Evolutionary conservation across 495 filamentous ascomycete genomes (phyloP), one percentile per base, ranked within the genome.

Genomic region (Xylaria telfairii): DNA sequence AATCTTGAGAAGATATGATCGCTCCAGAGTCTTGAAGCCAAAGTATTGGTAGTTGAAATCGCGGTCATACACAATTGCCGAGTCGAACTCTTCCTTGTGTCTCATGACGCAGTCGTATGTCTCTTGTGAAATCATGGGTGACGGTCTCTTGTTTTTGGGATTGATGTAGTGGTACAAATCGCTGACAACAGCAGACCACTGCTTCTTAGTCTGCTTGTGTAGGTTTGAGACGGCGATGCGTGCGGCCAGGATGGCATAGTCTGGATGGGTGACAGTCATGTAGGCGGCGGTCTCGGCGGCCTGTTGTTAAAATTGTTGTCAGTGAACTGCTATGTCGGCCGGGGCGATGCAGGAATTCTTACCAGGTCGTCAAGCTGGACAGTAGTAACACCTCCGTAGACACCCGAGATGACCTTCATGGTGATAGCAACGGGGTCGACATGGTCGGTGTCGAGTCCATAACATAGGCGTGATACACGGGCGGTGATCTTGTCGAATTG

Each of bases 11-110:
- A 99, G 90, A 77, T 99, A 99, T 78, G 96, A 98, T 62, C 96
- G 91, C 86, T 99, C 96, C 49, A 99, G 87, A 2, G 96, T 99
- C 89, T 99, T 99, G 91, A 99, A 99, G 68, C 96, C 96, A 70
- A 99, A 99, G 85, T 94, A 99, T 85, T 99, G 97, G 85, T 99
- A 99, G 87, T 98, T 98, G 88, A 99, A 99, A 79, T 99, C 96
- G 68, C 96, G 91, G 83, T 99, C 96, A 74, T 98, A 99, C 72
- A 99, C 96, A 76, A 99, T 98, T 72, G 96, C 95, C 19, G 96
- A 98, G 86, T 99, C 97, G 46, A 99, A 87, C 78, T 98, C 96
- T 28, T 97, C 95, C 66, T 92, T 93, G 81, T 99, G 93, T 80
- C 92, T 93, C 92, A 95, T 94, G 74, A 99, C 91, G 67, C 87